Percentiles rank a stretch among this genome's conserved stretches.
Evolutionary conservation across 2,329 filamentous ascomycete genomes (phyloP).

Genomic region (Lecanicillium sp.): DNA sequence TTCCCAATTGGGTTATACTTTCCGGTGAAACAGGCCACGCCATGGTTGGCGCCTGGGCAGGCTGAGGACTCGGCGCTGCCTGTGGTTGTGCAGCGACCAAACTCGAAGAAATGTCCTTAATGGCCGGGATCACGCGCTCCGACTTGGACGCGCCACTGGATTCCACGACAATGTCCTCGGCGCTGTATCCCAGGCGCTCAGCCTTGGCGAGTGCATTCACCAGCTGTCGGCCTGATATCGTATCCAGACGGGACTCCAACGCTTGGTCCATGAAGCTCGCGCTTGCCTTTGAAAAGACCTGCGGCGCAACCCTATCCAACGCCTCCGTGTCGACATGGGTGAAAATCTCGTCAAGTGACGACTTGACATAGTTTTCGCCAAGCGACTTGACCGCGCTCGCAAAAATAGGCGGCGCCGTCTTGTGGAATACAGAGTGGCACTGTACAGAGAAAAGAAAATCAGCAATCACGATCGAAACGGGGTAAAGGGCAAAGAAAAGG

Average conservation of each 20-base stretch:
- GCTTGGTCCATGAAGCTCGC: conserved; percentile 43
- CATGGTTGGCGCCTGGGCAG: background rate
- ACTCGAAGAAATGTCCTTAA: no score
- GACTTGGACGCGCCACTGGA: no score
- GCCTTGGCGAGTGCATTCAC: conserved; percentile 50
- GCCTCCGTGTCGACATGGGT: conserved; percentile 29
- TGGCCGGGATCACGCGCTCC: no score
- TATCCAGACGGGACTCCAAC: conserved; percentile 42
- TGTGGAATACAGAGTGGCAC: conserved; percentile 44
- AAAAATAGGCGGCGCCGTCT: conserved; percentile 29
- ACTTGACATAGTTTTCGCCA: conserved; percentile 33
- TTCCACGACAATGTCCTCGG: conserved; percentile 35
- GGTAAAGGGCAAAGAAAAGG: background rate
- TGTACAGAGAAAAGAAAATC: conserved; percentile 31
- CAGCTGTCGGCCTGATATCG: conserved; percentile 45
- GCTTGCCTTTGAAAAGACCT: conserved; percentile 38
- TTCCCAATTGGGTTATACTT: background rate
- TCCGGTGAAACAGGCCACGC: background rate
- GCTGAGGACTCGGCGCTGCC: background rate
- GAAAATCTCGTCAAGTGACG: conserved; percentile 34
- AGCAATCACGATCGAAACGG: background rate
- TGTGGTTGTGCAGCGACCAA: background rate
- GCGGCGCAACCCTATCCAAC: conserved; percentile 36
- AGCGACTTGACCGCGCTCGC: conserved; percentile 35
- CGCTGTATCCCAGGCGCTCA: conserved; percentile 49